Percentiles rank a stretch among this genome's conserved stretches.
Conservation (phyloP, 495 filamentous ascomycete species). For the Penicillium desertorum region DNA sequence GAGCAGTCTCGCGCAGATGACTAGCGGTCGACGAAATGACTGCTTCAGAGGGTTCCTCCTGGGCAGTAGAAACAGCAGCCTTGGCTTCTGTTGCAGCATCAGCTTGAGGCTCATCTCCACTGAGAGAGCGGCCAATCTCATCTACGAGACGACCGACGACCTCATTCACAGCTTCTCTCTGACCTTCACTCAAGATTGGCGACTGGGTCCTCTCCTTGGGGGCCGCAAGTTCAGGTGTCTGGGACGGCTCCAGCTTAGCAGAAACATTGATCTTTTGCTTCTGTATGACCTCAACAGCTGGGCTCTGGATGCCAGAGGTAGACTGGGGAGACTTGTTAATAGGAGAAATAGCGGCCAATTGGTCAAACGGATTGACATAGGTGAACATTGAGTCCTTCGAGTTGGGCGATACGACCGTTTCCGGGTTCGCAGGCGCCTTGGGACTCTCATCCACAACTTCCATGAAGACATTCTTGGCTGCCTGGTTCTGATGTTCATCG, state of each 20-base stretch:
- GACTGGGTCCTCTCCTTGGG: constrained; percentile 34
- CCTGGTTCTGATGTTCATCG: constrained; percentile 11
- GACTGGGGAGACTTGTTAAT: constrained; percentile 51
- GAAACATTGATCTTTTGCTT: constrained; percentile 28
- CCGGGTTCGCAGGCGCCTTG: constrained; percentile 32
- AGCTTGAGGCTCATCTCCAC: constrained; percentile 60
- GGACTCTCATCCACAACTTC: constrained; percentile 20
- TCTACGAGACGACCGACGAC: constrained; percentile 68
- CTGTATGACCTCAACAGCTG: constrained; percentile 32
- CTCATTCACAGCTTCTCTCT: constrained; percentile 67
- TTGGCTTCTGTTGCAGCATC: constrained; percentile 43
- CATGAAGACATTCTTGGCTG: constrained; percentile 19
- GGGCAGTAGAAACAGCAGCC: constrained; percentile 23
- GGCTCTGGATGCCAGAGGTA: constrained; percentile 40
- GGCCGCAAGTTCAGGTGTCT: constrained; percentile 9
- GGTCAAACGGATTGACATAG: constrained; percentile 79
- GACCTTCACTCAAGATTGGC: constrained; percentile 35
- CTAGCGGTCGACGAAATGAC: constrained; percentile 36
- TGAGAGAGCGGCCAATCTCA: constrained; percentile 66
- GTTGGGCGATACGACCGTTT: constrained; percentile 29
- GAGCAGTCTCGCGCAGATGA: constrained; percentile 37
- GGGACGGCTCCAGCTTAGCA: constrained; percentile 20
- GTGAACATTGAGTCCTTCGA: constrained; percentile 61
- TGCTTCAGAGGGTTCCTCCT: constrained; percentile 37
- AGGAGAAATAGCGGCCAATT: constrained; percentile 68